Evolutionary conservation across 2,329 filamentous ascomycete species (phyloP).

Genomic region (Calonectria hongkongensis): DNA sequence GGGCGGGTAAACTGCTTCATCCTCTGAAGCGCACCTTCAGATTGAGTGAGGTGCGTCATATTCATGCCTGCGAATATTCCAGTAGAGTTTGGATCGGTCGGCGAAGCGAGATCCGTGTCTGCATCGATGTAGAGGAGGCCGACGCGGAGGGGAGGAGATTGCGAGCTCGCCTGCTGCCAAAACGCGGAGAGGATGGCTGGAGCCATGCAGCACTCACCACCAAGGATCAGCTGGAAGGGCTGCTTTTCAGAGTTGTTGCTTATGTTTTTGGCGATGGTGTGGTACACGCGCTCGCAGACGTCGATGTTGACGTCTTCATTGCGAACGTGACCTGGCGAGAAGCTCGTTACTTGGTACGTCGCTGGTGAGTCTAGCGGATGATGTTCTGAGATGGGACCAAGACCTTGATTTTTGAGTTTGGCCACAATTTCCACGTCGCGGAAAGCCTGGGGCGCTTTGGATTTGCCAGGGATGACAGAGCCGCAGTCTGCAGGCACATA

Average conservation of each 20-base stretch:
- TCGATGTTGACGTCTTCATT: conserved; percentile 45
- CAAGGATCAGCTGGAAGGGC: conserved; percentile 45
- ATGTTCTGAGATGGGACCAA: conserved; percentile 35
- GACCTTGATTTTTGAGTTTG: conserved; percentile 21
- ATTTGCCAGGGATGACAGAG: conserved; percentile 51
- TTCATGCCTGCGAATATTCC: conserved; percentile 50
- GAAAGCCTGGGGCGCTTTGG: conserved; percentile 49
- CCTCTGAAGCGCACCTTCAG: conserved; percentile 33
- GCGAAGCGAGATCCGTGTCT: conserved; percentile 48
- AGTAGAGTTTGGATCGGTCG: conserved; percentile 43
- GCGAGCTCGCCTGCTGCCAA: conserved; percentile 34
- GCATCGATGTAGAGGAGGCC: conserved; percentile 52
- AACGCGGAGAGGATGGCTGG: conserved; percentile 44
- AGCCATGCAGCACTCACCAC: conserved; percentile 48
- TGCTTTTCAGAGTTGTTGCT: background rate
- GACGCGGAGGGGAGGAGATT: conserved; percentile 30
- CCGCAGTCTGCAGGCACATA: conserved; percentile 51
- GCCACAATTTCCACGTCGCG: conserved; percentile 34
- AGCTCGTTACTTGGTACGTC: conserved; percentile 31
- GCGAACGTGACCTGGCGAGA: conserved; percentile 35
- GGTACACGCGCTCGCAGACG: conserved; percentile 41
- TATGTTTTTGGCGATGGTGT: conserved; percentile 26
- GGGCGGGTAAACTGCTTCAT: conserved; percentile 47
- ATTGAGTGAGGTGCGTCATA: conserved; percentile 45
- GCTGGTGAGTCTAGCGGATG: conserved; percentile 39